Evolutionary conservation across 2,329 filamentous ascomycete genomes (phyloP).

Genomic region (Xylaria hypoxylon): DNA sequence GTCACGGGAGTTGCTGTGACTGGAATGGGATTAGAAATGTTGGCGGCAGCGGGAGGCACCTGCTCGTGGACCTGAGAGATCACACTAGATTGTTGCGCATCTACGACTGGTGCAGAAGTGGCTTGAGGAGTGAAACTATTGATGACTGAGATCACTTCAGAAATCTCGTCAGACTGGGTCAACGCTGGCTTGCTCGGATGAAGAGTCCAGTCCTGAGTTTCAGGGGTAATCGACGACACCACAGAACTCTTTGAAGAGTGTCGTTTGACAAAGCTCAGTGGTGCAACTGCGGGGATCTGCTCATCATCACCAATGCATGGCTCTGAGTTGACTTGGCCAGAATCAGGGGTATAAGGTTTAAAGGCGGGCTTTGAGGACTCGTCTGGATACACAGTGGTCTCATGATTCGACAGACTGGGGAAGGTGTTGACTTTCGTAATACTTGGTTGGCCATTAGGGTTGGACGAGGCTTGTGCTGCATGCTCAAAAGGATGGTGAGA

Average conservation of each 20-base stretch:
- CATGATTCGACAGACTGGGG: conserved; percentile 24
- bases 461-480: background rate
- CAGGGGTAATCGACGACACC: conserved; percentile 24
- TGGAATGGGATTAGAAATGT: conserved; percentile 7
- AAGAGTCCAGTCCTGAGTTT: conserved; percentile 12
- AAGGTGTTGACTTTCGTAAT: conserved; percentile 42
- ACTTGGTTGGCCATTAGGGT: conserved; percentile 27
- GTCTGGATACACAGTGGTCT: background rate
- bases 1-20: background rate
- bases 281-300: conserved; percentile 39
- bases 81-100: conserved; percentile 19
- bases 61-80: background rate
- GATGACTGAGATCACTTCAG: conserved; percentile 38
- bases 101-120: conserved; percentile 6
- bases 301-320: conserved; percentile 26
- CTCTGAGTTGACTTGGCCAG: conserved; percentile 19
- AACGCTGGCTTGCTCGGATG: conserved; percentile 2
- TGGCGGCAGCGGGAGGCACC: background rate
- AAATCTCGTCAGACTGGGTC: conserved; percentile 32
- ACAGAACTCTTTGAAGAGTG: conserved; percentile 36
- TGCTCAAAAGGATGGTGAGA: conserved; percentile 20
- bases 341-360: background rate
- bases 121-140: conserved; percentile 31
- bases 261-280: conserved; percentile 41
- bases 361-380: background rate